Conservation (phyloP, 257 asterid genomes). For the Nicotiana tabacum region DNA sequence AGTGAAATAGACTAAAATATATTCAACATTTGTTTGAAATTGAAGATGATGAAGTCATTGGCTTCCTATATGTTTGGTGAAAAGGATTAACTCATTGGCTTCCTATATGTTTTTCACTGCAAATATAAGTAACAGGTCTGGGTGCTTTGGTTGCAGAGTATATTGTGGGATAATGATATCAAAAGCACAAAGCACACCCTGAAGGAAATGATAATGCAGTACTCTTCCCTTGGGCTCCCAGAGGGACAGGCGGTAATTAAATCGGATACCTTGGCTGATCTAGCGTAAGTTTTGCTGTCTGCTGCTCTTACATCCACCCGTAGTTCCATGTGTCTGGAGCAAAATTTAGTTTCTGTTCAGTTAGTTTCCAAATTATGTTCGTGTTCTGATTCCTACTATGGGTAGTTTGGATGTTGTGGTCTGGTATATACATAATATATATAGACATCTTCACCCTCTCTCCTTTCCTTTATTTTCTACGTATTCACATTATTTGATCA, state of each 20-base stretch:
- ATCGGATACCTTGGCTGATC: slow-evolving; percentile 63
- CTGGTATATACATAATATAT: neutral
- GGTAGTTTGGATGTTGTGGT: neutral
- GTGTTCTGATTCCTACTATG: neutral
- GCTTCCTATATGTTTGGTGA: neutral
- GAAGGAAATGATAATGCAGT: slow-evolving; percentile 79
- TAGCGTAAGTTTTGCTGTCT: slow-evolving; percentile 61
- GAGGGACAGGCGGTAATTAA: slow-evolving; percentile 76
- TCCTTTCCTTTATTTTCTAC: neutral
- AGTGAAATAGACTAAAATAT: neutral
- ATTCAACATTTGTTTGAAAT: neutral
- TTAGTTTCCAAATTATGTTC: neutral
- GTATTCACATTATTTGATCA: neutral
- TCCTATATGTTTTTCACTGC: neutral
- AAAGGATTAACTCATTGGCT: neutral
- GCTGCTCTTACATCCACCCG: neutral
- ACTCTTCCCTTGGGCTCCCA: slow-evolving; percentile 67
- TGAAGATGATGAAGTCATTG: neutral
- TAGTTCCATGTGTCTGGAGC: neutral
- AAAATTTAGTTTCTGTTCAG: neutral
- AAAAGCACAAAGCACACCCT: slow-evolving; percentile 82
- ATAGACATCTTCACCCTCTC: neutral
- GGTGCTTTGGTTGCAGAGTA: slow-evolving; percentile 52
- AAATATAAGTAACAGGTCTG: slow-evolving; percentile 14
- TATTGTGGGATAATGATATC: slow-evolving; percentile 87